phyloP scores from a whole-genome alignment of 2,329 filamentous ascomycete species.

The Apiospora rasikravindrae region DNA sequence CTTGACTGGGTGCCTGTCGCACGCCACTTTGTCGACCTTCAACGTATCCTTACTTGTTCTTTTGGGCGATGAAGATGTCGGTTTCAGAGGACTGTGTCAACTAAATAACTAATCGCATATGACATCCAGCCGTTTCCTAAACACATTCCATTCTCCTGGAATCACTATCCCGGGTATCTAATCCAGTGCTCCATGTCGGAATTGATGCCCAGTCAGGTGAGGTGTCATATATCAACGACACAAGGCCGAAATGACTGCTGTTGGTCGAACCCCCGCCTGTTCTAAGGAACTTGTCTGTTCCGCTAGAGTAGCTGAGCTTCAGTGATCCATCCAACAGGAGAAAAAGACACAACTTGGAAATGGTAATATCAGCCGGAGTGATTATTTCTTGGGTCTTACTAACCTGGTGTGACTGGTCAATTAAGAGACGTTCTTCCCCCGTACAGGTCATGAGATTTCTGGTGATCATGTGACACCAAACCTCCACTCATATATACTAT shows the following conservation, averaged over 20 bases:
- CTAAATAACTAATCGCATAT: not conserved
- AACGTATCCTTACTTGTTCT: not conserved
- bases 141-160: not conserved
- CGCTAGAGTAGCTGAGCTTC: not conserved
- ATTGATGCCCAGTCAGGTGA: not conserved
- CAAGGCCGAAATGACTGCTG: not conserved
- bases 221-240: not conserved
- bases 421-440: not conserved
- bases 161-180: not conserved
- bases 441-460: not conserved
- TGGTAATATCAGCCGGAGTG: not conserved
- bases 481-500: not conserved
- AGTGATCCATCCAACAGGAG: too few species aligned
- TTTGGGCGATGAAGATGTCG: not conserved
- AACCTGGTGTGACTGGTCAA: not conserved
- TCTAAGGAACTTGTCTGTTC: not conserved
- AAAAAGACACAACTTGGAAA: too few species aligned
- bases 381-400: not conserved
- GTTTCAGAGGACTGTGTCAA: not conserved
- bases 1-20: not conserved
- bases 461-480: not conserved
- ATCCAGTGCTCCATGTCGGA: not conserved
- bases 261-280: not conserved
- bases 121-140: not conserved
- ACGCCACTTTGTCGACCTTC: not conserved